A percentile compares a stretch with the other conserved stretches of the same genome.
Evolutionary conservation across 177 flowering plant species (phyloP).

Genomic region (Telopea speciosissima): DNA sequence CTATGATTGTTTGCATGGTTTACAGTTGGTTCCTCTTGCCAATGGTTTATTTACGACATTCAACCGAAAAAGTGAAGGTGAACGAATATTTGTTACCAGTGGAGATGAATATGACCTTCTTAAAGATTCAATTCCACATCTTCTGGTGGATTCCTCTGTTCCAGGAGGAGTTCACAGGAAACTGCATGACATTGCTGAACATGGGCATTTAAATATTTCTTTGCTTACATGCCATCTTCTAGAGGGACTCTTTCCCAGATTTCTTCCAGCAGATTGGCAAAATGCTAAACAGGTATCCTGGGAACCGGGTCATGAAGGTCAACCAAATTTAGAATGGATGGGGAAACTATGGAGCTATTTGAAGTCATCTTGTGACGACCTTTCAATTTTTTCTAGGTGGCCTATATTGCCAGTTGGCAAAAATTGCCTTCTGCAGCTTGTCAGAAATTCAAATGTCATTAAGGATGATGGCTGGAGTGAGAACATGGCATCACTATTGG

Average conservation of each 20-base stretch:
- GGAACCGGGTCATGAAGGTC: constrained; percentile 69
- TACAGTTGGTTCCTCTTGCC: constrained; percentile 85
- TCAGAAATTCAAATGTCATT: constrained; percentile 68
- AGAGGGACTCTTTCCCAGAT: constrained; percentile 57
- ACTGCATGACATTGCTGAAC: constrained; percentile 56
- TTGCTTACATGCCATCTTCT: constrained; percentile 62
- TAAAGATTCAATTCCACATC: constrained; percentile 62
- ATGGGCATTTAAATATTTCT: constrained; percentile 55
- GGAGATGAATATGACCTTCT: constrained; percentile 79
- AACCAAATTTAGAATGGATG: constrained; percentile 86
- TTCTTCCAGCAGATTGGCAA: constrained; percentile 84
- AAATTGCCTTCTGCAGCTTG: constrained; percentile 56
- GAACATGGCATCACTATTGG: constrained; percentile 74
- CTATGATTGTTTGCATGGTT: constrained; percentile 49
- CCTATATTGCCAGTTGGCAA: constrained; percentile 78
- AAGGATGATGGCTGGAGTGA: constrained; percentile 95
- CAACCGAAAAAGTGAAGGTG: constrained; percentile 53
- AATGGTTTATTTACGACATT: constrained; percentile 66
- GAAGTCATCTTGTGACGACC: constrained; percentile 65
- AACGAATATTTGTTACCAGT: constrained; percentile 61
- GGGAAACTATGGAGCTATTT: constrained; percentile 72
- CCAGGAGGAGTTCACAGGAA: constrained; percentile 54
- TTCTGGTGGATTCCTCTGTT: constrained; percentile 55
- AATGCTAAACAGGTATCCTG: constrained; percentile 60
- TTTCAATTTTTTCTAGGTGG: constrained; percentile 75